Evolutionary conservation across 1,139 yeast species (phyloP).

Genomic region (Hyphopichia pseudoburtonii): DNA sequence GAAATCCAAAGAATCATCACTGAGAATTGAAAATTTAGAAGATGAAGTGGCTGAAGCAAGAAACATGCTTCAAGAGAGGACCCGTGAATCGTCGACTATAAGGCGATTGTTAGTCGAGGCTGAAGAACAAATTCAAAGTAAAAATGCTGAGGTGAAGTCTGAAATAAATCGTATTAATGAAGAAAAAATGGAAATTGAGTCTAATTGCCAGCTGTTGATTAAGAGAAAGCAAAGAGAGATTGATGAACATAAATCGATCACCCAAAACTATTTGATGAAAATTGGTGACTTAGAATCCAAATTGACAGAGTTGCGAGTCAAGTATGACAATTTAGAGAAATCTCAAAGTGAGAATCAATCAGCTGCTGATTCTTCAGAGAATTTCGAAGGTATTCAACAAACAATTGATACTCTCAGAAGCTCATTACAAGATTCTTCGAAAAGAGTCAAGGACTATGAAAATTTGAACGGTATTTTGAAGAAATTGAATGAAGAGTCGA

Average conservation of each 20-base stretch:
- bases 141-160: conserved; percentile 32
- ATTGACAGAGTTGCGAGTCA: conserved; percentile 28
- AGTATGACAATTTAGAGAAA: conserved; percentile 16
- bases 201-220: conserved; percentile 47
- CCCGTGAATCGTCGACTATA: conserved; percentile 73
- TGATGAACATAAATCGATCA: conserved; percentile 41
- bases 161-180: conserved; percentile 43
- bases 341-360: conserved; percentile 6
- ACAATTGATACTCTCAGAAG: conserved; percentile 50
- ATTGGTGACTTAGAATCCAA: conserved; percentile 42
- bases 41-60: conserved; percentile 80
- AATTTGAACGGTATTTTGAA: conserved; percentile 57
- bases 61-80: conserved; percentile 71
- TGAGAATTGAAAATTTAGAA: conserved; percentile 64
- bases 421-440: conserved; percentile 51
- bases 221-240: conserved; percentile 53
- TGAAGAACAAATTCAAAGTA: conserved; percentile 56
- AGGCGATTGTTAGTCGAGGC: conserved; percentile 67
- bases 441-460: conserved; percentile 56
- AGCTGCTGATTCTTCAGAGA: conserved; percentile 28
- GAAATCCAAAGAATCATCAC: conserved; percentile 64
- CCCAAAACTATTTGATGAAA: conserved; percentile 25
- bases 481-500: conserved; percentile 66
- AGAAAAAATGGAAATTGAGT: conserved; percentile 60
- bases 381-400: conserved; percentile 25